Evolutionary conservation across 768 basidiomycete species (phyloP).

Genomic region (Mycena rosella): DNA sequence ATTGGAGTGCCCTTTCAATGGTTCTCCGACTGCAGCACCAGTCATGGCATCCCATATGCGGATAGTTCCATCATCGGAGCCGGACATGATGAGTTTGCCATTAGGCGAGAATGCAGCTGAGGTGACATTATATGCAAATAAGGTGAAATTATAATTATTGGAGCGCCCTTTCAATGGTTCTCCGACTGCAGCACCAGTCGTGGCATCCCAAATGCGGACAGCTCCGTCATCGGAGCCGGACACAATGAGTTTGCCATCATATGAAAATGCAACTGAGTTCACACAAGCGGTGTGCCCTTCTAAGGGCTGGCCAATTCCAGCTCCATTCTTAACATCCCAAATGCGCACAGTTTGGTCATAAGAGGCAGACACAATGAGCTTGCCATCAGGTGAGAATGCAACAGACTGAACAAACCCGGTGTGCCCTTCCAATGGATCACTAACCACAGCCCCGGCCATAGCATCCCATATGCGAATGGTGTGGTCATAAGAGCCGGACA

Average conservation of each 20-base stretch:
- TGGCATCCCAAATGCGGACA: not conserved
- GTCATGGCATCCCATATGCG: not conserved
- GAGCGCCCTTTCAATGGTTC: not conserved
- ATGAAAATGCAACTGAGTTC: not conserved
- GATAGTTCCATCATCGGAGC: not conserved
- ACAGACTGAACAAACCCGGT: not conserved
- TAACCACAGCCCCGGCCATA: not conserved
- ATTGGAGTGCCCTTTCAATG: not conserved
- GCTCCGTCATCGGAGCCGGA: not conserved
- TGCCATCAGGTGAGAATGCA: not conserved
- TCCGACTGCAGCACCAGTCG: not conserved
- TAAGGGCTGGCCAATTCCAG: not conserved
- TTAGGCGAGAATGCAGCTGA: not conserved
- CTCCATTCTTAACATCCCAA: conserved; percentile 1
- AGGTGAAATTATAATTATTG: not conserved
- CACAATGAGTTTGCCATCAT: not conserved
- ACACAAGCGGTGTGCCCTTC: not conserved
- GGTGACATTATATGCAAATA: not conserved
- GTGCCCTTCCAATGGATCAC: not conserved
- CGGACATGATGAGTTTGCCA: not conserved
- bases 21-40: not conserved
- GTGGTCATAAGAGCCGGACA: not conserved
- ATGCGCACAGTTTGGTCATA: not conserved
- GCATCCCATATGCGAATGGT: conserved; percentile 1
- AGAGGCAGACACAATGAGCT: not conserved